Evolutionary conservation across 495 filamentous ascomycete species (phyloP).

Genomic region (Bacidia gigantensis): DNA sequence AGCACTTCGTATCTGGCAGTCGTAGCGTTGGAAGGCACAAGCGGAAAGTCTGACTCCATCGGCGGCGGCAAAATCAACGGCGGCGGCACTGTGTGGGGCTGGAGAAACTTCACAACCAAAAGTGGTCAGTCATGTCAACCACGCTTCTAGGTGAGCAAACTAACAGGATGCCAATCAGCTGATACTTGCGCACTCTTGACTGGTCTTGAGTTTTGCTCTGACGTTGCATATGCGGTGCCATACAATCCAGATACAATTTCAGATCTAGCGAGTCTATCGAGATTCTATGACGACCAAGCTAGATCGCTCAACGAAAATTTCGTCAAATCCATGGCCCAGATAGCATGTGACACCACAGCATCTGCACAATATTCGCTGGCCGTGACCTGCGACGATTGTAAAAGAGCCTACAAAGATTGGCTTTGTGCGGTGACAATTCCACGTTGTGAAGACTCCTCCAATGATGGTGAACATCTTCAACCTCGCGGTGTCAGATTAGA

Average conservation of each 20-base stretch:
- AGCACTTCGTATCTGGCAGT: constrained; percentile 58
- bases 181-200: constrained; percentile 73
- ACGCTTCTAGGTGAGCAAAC: constrained; percentile 10
- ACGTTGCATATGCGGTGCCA: constrained; percentile 83
- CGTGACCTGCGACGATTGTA: constrained; percentile 61
- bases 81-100: constrained; percentile 57
- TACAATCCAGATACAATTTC: constrained; percentile 45
- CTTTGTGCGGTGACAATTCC: constrained; percentile 88
- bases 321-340: constrained; percentile 62
- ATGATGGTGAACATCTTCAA: constrained; percentile 39
- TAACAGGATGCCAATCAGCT: constrained; percentile 25
- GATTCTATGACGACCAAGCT: constrained; percentile 58
- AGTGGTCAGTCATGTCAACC: constrained; percentile 37
- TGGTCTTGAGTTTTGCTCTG: constrained; percentile 69
- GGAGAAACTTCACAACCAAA: constrained; percentile 62
- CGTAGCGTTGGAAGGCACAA: constrained; percentile 46
- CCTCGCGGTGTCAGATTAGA: constrained; percentile 46
- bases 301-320: constrained; percentile 56
- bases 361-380: constrained; percentile 68
- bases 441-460: constrained; percentile 71
- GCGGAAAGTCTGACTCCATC: constrained; percentile 34
- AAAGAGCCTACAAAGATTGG: constrained; percentile 75
- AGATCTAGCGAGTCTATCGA: constrained; percentile 34
- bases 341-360: constrained; percentile 64
- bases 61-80: constrained; percentile 27